Base-by-base conservation (phyloP, 805 yeast species). In the Saccharomycopsis malanga region DNA sequence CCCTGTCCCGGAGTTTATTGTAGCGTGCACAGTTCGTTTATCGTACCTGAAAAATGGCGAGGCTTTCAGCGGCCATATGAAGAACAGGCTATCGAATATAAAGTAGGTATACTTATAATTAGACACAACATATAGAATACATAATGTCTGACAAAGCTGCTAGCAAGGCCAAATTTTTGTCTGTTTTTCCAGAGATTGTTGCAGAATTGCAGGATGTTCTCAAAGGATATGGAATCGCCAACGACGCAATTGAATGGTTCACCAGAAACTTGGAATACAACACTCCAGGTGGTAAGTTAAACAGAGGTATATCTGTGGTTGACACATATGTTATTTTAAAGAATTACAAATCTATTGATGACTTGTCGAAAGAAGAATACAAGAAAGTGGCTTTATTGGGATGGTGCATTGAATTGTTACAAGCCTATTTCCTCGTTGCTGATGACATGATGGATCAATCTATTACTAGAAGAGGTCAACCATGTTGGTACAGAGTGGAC, bases 361-460 rank as follows among this genome's bases (percentile, higher is more conserved):
- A 82, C 39, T 73, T 89, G 48, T 54, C 72, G 7, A 72, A 62
- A 17, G 85, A 70, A 27, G 93, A 87, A 61, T 91, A 88, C 71
- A 78, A 78, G 64, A 82, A 80, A 59, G 85, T 87, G 34, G 93
- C 97, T 7, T 70, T 89, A 42, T 73, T 93, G 55, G 98, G 98
- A 20, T 93, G 98, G 98, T 74, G 87, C 57, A 79, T 93, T 57
- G 98, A 93, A 70, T 74, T 93, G 55, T 73, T 91, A 57, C 98
- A 91, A 69, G 98, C 97, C 1, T 93, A 87, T 65, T 93, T 93
- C 73, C 74, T 93, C 59, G 98, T 93, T 48, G 94, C 98, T 27
- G 98, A 93, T 65, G 98, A 93, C 64, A 93, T 93, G 80, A 93
- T 93, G 98, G 98, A 93, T 66, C 79, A 80, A 57, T 85, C 96